Percentiles rank a stretch among this genome's conserved stretches.
These are phyloP conservation scores for Cyclocybe aegerita DNA, from an alignment of 768 basidiomycete genomes.

Conservation along the genomic window DNA sequence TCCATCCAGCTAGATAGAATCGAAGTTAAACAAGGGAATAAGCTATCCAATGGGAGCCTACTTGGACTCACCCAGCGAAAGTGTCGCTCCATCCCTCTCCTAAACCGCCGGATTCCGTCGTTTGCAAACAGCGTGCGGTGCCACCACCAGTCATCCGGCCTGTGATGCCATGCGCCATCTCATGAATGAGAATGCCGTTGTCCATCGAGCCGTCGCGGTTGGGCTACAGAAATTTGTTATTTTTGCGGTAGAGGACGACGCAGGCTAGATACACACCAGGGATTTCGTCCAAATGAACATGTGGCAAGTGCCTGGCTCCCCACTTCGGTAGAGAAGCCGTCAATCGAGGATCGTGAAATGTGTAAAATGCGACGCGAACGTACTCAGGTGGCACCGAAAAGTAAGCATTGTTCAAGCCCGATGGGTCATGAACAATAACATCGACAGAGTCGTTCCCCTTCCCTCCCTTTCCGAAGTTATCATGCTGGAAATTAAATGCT, in stretches of 20 bases:
- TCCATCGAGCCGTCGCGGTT: slow-evolving; percentile 44
- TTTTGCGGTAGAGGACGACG: neutral
- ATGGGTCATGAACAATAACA: slow-evolving; percentile 51
- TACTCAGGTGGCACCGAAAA: slow-evolving; percentile 45
- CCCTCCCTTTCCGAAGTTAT: slow-evolving; percentile 57
- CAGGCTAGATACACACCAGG: slow-evolving; percentile 7
- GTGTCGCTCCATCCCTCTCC: slow-evolving; percentile 72
- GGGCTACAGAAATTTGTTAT: slow-evolving; percentile 8
- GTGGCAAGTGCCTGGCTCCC: slow-evolving; percentile 33
- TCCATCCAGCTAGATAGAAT: slow-evolving; percentile 32
- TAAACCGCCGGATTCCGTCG: slow-evolving; percentile 62
- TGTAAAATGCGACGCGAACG: slow-evolving; percentile 3
- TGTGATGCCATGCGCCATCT: slow-evolving; percentile 51
- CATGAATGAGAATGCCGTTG: slow-evolving; percentile 55
- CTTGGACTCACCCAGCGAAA: slow-evolving; percentile 35
- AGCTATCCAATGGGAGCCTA: no score
- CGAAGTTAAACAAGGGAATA: neutral
- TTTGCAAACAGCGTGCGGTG: slow-evolving; percentile 60
- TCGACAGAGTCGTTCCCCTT: slow-evolving; percentile 50
- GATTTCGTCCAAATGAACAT: slow-evolving; percentile 27
- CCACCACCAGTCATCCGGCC: slow-evolving; percentile 53
- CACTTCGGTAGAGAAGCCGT: slow-evolving; percentile 18
- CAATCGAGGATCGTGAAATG: neutral
- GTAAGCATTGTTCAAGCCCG: slow-evolving; percentile 44
- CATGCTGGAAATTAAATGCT: slow-evolving; percentile 48